These are phyloP conservation scores for Dictyostelium capitatum DNA, from an alignment of 78 protist species.

Conservation along the genomic window DNA sequence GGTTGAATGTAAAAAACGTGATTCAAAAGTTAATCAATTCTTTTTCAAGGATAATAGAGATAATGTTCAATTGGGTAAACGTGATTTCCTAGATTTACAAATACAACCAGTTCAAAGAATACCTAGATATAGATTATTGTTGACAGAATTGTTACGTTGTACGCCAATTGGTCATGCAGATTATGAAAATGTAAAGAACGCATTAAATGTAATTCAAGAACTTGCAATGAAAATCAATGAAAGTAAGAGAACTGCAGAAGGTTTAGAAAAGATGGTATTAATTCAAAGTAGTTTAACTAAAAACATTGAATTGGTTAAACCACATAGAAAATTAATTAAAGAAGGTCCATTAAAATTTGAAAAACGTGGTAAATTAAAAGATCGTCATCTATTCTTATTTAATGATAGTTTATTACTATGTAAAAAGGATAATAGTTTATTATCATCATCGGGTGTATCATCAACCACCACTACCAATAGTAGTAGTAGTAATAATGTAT, in stretches of 20 bases:
- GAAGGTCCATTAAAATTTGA: conserved; percentile 49
- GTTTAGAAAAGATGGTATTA: conserved; percentile 52
- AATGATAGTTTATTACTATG: conserved; percentile 61
- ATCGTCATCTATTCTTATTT: conserved; percentile 55
- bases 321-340: conserved; percentile 54
- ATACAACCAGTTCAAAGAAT: conserved; percentile 81
- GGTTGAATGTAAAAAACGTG: conserved; percentile 63
- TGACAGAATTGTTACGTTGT: conserved; percentile 36
- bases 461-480: not conserved
- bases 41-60: conserved; percentile 59
- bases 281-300: conserved; percentile 54
- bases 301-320: conserved; percentile 60
- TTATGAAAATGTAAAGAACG: conserved; percentile 38
- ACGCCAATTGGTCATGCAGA: conserved; percentile 63
- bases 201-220: conserved; percentile 48
- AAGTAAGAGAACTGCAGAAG: conserved; percentile 78
- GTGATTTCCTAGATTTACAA: conserved; percentile 65
- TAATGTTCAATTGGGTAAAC: conserved; percentile 11
- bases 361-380: conserved; percentile 50
- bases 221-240: conserved; percentile 61
- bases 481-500: not conserved
- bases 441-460: not conserved
- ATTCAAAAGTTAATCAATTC: conserved; percentile 58
- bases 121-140: conserved; percentile 68
- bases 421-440: conserved; percentile 10